Evolutionary conservation across 768 basidiomycete species (phyloP).

Genomic region (Boletales sp.): DNA sequence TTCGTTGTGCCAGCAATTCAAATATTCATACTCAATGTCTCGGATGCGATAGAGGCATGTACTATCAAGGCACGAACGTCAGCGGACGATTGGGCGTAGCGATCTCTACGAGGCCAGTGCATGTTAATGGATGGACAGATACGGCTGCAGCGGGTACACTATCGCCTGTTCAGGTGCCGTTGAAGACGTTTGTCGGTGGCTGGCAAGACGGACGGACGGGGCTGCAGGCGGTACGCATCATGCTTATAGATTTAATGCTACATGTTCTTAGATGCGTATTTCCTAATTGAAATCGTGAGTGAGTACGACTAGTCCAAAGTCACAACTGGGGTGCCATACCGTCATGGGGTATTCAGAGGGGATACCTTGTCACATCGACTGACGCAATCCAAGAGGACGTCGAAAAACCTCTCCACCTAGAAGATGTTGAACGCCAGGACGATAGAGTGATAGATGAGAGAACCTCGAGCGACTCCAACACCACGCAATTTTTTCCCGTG

Average conservation of each 20-base stretch:
- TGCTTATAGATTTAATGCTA: background rate
- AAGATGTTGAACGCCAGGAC: slow-evolving; percentile 1
- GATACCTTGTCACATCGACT: slow-evolving; percentile 54
- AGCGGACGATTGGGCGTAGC: slow-evolving; percentile 65
- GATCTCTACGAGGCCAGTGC: slow-evolving; percentile 83
- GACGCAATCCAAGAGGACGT: slow-evolving; percentile 59
- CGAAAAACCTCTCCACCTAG: slow-evolving; percentile 64
- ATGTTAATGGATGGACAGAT: slow-evolving; percentile 64
- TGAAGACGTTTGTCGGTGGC: slow-evolving; percentile 27
- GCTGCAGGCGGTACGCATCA: background rate
- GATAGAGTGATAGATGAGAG: background rate
- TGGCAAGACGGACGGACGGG: slow-evolving; percentile 13
- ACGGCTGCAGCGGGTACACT: slow-evolving; percentile 11
- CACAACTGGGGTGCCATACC: background rate
- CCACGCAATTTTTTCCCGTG: slow-evolving; percentile 70
- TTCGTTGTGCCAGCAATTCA: slow-evolving; percentile 21
- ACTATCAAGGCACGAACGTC: slow-evolving; percentile 41
- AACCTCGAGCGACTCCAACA: slow-evolving; percentile 68
- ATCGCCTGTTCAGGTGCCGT: slow-evolving; percentile 10
- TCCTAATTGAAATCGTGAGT: too few species aligned
- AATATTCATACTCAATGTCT: slow-evolving; percentile 30
- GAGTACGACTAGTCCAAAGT: background rate
- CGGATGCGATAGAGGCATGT: slow-evolving; percentile 56
- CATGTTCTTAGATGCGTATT: too few species aligned
- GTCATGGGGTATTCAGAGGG: slow-evolving; percentile 45